A percentile compares a stretch with the other conserved stretches of the same genome.
Conservation (phyloP, 768 basidiomycete genomes). For the Pleurotus salmoneostramineus region DNA sequence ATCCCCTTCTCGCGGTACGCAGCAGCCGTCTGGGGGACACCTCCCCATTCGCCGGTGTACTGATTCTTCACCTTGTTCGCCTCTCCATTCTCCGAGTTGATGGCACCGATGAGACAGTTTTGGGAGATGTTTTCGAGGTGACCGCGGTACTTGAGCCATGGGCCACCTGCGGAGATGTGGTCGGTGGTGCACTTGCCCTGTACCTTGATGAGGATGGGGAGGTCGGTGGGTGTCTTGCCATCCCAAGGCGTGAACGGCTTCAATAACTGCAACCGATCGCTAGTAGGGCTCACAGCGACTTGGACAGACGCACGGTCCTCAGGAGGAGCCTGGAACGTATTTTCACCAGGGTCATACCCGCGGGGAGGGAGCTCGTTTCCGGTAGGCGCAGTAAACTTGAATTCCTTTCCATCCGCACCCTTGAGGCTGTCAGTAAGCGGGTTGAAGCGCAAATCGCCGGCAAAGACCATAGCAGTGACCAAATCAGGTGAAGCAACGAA, state of each 20-base stretch:
- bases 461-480: constrained; percentile 96
- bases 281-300: constrained; percentile 81
- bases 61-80: constrained; percentile 96
- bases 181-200: constrained; percentile 99
- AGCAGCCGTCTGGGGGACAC: constrained; percentile 82
- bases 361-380: constrained; percentile 92
- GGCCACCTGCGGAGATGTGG: constrained; percentile 96
- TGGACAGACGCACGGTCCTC: constrained; percentile 75
- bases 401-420: constrained; percentile 90
- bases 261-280: constrained; percentile 88
- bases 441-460: constrained; percentile 94
- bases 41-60: constrained; percentile 78
- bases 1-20: constrained; percentile 86
- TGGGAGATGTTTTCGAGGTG: constrained; percentile 98
- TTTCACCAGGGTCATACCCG: constrained; percentile 94
- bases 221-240: constrained; percentile 84
- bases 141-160: constrained; percentile 99
- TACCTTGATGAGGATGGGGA: constrained; percentile 97
- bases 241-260: constrained; percentile 91
- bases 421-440: constrained; percentile 86
- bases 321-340: constrained; percentile 97
- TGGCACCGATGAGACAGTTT: constrained; percentile 97
- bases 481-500: constrained; percentile 93
- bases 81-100: constrained; percentile 92
- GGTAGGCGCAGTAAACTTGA: constrained; percentile 92